Evolutionary conservation across 176 grass and related monocot genomes (phyloP), one percentile per base, ranked within the genome.

Genomic region (Chloris gayana): DNA sequence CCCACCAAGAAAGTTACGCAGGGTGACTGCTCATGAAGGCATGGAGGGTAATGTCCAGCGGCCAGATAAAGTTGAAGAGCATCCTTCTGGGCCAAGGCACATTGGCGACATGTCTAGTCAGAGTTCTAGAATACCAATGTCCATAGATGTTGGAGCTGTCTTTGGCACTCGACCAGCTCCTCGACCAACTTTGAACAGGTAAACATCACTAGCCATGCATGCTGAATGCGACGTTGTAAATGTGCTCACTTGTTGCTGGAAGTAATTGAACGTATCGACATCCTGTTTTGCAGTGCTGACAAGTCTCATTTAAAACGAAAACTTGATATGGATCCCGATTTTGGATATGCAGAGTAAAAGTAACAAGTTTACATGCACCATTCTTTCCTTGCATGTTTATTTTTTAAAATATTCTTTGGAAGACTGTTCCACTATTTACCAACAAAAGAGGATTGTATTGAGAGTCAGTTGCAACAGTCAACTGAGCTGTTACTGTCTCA

Each of bases 241-340:
- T 41, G 21, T 65, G 30, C 78, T 72, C 19, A 58, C 45, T 46
- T 64, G 27, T 70, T 33, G 42, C 35, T 29, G 65, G 49, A 57
- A 73, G 76, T 85, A 47, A 85, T 38, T 85, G 58, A 89, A 64
- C 51, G 8, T 81, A 19, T 72, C 67, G 77, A 74, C 44, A 24
- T 82, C 47, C 30, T 51, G 72, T 85, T 74, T 90, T 92, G 83
- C 87, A 98, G 95, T 87, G 95, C 87, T 7, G 95, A 98, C 49
- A 94, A 89, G 69, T 92, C 95, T 11, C 83, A 65, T 67, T 77
- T 98, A 71, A 98, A 98, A 89, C 91, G 95, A 34, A 98, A 94
- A 85, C 84, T 98, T 83, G 95, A 92, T 82, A 84, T 94, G 84
- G 95, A 98, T 83, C 92, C 92, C 41, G 95, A 98, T 14, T 98